A percentile compares a stretch with the other conserved stretches of the same genome.
These are phyloP conservation scores for Fraxinus ornus DNA, from an alignment of 305 asterid species.

Conservation along the genomic window DNA sequence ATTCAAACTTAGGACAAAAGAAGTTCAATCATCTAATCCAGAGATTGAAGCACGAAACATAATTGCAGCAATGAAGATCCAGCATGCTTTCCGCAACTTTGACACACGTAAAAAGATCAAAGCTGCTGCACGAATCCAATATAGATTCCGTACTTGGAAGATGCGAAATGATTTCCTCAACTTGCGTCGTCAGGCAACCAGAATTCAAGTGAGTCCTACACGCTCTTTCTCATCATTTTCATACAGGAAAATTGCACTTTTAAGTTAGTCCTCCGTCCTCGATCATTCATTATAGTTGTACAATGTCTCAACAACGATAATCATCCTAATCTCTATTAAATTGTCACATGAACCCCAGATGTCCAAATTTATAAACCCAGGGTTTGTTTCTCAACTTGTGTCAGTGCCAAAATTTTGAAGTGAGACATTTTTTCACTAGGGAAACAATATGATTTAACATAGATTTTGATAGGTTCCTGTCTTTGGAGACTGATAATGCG, in stretches of 20 bases:
- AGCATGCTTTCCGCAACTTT: slow-evolving; percentile 82
- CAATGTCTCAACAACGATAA: not conserved
- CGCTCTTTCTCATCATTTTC: not conserved
- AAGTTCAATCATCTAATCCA: slow-evolving; percentile 58
- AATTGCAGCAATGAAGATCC: slow-evolving; percentile 95
- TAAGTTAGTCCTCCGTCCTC: not conserved
- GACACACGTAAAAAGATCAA: slow-evolving; percentile 65
- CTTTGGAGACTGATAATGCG: not conserved
- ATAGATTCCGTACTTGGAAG: slow-evolving; percentile 87
- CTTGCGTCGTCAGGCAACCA: slow-evolving; percentile 83
- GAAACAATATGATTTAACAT: not conserved
- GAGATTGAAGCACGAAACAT: slow-evolving; percentile 83
- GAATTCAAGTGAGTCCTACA: slow-evolving; percentile 64
- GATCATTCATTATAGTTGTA: not conserved
- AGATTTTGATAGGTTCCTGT: not conserved
- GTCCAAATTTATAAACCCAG: not conserved
- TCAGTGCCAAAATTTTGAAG: not conserved
- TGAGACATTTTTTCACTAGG: not conserved
- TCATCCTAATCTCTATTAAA: not conserved
- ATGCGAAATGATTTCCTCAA: slow-evolving; percentile 72
- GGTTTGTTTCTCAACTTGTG: not conserved
- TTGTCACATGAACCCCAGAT: not conserved
- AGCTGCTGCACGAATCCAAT: slow-evolving; percentile 90
- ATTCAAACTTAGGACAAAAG: slow-evolving; percentile 45
- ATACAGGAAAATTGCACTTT: not conserved